Evolutionary conservation across 176 grass and related monocot genomes (phyloP).

Genomic region (Bonia amplexicaulis): DNA sequence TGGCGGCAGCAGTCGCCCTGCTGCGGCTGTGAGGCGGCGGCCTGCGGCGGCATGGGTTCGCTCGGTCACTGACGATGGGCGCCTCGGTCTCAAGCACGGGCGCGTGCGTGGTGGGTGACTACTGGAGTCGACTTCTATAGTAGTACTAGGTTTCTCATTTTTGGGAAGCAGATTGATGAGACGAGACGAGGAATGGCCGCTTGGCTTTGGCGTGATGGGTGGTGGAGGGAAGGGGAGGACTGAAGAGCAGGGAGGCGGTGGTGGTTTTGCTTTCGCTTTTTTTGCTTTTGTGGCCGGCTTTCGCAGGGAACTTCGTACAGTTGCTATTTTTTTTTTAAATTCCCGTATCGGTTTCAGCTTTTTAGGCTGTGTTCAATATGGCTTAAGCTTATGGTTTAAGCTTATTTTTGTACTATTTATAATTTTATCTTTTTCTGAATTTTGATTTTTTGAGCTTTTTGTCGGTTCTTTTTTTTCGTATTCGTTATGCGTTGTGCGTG

Average conservation of each 20-base stretch:
- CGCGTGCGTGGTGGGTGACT: background rate
- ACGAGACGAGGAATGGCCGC: background rate
- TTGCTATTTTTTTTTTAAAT: too few species aligned
- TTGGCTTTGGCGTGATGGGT: slow-evolving; percentile 14
- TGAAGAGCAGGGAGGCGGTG: background rate
- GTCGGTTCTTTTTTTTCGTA: too few species aligned
- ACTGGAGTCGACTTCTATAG: slow-evolving; percentile 13
- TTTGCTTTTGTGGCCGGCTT: slow-evolving; percentile 54
- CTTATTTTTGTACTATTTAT: too few species aligned
- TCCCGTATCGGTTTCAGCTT: too few species aligned
- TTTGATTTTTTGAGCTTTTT: too few species aligned
- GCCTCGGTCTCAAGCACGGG: background rate
- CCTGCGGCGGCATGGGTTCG: slow-evolving; percentile 34
- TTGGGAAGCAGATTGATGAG: background rate
- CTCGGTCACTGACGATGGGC: background rate
- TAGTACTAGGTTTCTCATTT: slow-evolving; percentile 47
- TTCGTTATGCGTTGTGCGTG: too few species aligned
- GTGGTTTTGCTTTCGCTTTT: slow-evolving; percentile 45
- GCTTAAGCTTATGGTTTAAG: too few species aligned
- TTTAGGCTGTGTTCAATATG: too few species aligned
- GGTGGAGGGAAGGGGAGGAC: background rate
- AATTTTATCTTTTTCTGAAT: too few species aligned
- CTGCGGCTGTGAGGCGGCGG: background rate
- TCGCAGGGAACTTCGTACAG: background rate
- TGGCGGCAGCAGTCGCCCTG: slow-evolving; percentile 31